Evolutionary conservation across 805 yeast species (phyloP).

Genomic region (Saccharomycopsis synnaedendra): DNA sequence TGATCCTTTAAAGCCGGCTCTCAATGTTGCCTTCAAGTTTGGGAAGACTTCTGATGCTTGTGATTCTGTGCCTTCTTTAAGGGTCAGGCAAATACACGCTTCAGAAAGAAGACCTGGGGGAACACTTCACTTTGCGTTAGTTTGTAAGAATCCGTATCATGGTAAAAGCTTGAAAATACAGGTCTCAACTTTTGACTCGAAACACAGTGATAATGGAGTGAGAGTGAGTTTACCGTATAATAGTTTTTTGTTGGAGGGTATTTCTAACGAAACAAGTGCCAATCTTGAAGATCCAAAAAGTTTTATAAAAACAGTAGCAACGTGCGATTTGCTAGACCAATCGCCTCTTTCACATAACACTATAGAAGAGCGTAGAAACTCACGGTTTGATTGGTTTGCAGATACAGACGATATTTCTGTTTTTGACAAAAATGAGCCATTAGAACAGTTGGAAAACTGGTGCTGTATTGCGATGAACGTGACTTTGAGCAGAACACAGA

Average conservation of each 20-base stretch:
- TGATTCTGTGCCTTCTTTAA: slow-evolving; percentile 20
- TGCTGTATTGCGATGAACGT: slow-evolving; percentile 6
- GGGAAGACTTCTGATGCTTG: slow-evolving; percentile 14
- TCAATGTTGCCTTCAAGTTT: slow-evolving; percentile 16
- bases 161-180: slow-evolving; percentile 1
- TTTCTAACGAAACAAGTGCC: background rate
- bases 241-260: slow-evolving; percentile 4
- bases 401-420: background rate
- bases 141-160: slow-evolving; percentile 6
- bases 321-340: slow-evolving; percentile 1
- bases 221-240: slow-evolving; percentile 11
- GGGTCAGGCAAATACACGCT: slow-evolving; percentile 1
- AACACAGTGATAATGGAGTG: slow-evolving; percentile 4
- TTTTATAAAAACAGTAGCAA: slow-evolving; percentile 7
- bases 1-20: slow-evolving; percentile 13
- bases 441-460: slow-evolving; percentile 12
- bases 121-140: background rate
- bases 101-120: background rate
- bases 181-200: slow-evolving; percentile 10
- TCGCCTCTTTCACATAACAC: no score
- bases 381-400: background rate
- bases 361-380: no score
- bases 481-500: background rate
- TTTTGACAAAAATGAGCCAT: slow-evolving; percentile 9
- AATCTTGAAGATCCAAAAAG: background rate